Evolutionary conservation across 352 stramenopile genomes (phyloP).

Genomic region (Phytophthora europaea): DNA sequence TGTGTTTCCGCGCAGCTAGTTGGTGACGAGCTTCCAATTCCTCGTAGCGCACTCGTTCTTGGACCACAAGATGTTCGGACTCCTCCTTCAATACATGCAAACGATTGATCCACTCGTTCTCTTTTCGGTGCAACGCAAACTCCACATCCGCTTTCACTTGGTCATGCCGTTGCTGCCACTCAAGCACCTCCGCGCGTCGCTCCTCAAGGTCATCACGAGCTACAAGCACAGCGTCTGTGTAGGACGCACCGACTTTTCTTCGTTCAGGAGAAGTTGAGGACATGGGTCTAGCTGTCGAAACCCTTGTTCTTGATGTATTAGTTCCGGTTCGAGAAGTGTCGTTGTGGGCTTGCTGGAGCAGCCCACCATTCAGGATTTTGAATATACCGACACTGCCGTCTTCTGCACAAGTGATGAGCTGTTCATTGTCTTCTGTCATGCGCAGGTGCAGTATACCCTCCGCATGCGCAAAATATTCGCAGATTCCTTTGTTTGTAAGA

Average conservation of each 20-base stretch:
- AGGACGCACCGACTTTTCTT: slow-evolving; percentile 20
- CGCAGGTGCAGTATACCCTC: slow-evolving; percentile 72
- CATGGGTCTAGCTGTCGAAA: slow-evolving; percentile 25
- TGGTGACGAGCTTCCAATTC: slow-evolving; percentile 83
- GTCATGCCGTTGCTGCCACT: slow-evolving; percentile 78
- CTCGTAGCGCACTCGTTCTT: slow-evolving; percentile 83
- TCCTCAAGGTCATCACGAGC: slow-evolving; percentile 86
- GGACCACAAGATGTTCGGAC: slow-evolving; percentile 78
- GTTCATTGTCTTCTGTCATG: slow-evolving; percentile 81
- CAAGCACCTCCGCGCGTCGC: slow-evolving; percentile 50
- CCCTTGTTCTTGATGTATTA: slow-evolving; percentile 11
- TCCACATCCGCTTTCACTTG: slow-evolving; percentile 88
- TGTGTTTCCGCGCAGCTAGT: slow-evolving; percentile 71
- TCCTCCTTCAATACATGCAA: slow-evolving; percentile 84
- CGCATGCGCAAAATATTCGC: slow-evolving; percentile 66
- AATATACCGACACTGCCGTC: slow-evolving; percentile 77
- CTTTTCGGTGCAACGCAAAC: slow-evolving; percentile 86
- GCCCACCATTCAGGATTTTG: slow-evolving; percentile 39
- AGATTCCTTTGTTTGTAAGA: slow-evolving; percentile 45
- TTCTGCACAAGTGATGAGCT: slow-evolving; percentile 63
- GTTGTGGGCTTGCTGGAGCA: slow-evolving; percentile 15
- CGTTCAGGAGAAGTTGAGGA: slow-evolving; percentile 28
- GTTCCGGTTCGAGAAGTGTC: slow-evolving; percentile 4
- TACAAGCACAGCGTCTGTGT: slow-evolving; percentile 73
- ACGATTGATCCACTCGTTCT: slow-evolving; percentile 90